These are phyloP conservation scores for Melaleuca quinquenervia DNA, from an alignment of 345 rosid species.

Conservation along the genomic window DNA sequence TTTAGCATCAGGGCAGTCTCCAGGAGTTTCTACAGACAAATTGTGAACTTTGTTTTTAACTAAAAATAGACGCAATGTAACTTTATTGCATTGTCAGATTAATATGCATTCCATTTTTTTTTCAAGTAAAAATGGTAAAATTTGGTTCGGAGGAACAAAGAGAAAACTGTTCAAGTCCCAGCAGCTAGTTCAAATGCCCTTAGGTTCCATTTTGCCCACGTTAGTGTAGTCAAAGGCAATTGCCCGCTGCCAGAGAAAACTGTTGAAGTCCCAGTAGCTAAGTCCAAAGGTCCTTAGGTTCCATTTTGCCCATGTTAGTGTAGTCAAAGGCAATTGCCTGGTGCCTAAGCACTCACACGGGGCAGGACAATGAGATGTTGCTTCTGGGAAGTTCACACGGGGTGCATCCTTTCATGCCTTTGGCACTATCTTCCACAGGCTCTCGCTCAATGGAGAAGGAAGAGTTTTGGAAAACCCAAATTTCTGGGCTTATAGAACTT, in stretches of 20 bases:
- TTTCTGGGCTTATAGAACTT: background rate
- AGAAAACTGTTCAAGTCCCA: background rate
- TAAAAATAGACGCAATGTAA: no score
- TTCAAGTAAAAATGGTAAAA: background rate
- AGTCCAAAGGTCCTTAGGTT: background rate
- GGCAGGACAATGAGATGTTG: background rate
- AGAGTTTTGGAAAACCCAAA: background rate
- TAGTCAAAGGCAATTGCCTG: background rate
- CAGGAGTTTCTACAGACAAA: no score
- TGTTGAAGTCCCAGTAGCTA: background rate
- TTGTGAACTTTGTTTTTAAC: no score
- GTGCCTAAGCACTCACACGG: background rate
- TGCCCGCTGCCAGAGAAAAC: background rate
- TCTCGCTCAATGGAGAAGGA: background rate
- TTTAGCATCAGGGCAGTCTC: background rate
- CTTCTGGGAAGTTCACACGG: background rate
- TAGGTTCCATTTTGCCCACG: background rate
- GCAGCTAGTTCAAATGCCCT: background rate
- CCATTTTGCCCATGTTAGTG: background rate
- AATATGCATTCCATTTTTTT: background rate
- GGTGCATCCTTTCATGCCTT: background rate
- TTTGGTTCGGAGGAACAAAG: background rate
- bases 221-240: background rate
- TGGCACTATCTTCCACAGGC: background rate
- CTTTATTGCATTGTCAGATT: no score